Conservation (phyloP, 805 yeast species). For the Sugiyamaella boreocaroliniensis region DNA sequence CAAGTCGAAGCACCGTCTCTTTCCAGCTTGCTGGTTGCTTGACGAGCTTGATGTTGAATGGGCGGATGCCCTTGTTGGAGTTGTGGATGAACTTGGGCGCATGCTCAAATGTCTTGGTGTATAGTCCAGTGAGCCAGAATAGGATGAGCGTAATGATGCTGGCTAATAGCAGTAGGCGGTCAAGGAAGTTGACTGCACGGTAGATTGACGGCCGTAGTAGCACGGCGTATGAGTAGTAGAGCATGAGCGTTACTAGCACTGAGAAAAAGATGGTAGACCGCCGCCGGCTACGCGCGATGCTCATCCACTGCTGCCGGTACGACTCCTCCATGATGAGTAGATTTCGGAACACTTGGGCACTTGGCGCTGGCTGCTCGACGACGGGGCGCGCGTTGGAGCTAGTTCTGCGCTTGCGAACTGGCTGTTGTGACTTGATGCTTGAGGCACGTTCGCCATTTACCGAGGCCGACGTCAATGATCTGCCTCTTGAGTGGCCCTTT, state of each 20-base stretch:
- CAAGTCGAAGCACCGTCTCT: slow-evolving; percentile 24
- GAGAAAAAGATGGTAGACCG: slow-evolving; percentile 50
- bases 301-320: slow-evolving; percentile 70
- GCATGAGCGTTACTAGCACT: slow-evolving; percentile 22
- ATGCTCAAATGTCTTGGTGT: slow-evolving; percentile 71
- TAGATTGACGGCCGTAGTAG: slow-evolving; percentile 32
- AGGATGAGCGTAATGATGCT: slow-evolving; percentile 61
- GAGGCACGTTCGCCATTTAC: background rate
- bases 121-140: slow-evolving; percentile 85
- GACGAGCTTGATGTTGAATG: slow-evolving; percentile 70
- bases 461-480: background rate
- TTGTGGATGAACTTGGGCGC: slow-evolving; percentile 73
- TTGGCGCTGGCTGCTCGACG: slow-evolving; percentile 16
- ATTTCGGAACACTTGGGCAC: slow-evolving; percentile 64
- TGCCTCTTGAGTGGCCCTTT: background rate
- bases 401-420: background rate
- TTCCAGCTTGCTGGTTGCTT: slow-evolving; percentile 21
- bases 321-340: slow-evolving; percentile 80
- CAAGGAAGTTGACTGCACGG: slow-evolving; percentile 30
- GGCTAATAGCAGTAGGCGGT: slow-evolving; percentile 45
- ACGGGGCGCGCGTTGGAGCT: background rate
- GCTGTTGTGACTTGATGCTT: background rate
- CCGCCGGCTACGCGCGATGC: slow-evolving; percentile 58
- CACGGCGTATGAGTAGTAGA: slow-evolving; percentile 28
- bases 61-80: slow-evolving; percentile 86